These are phyloP conservation scores for Ganoderma sp. DNA, from an alignment of 1,284 basidiomycete species.

Conservation along the genomic window DNA sequence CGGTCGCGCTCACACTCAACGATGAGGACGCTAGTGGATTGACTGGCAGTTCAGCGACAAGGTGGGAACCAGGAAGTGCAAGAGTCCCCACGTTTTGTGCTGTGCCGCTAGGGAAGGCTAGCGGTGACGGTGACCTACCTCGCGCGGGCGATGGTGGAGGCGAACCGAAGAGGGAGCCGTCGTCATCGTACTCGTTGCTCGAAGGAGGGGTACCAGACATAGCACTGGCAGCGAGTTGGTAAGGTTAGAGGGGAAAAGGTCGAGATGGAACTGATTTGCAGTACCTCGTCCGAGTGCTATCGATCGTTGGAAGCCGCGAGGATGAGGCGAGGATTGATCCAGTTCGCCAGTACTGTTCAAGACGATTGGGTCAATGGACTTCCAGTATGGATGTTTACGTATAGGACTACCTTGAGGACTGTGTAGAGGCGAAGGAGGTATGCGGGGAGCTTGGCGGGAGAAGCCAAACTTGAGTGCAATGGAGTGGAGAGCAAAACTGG, in stretches of 20 bases:
- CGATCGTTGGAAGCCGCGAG: constrained; percentile 24
- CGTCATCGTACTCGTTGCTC: constrained; percentile 53
- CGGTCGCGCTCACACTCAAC: constrained; percentile 45
- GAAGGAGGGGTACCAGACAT: constrained; percentile 22
- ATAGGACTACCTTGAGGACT: constrained; percentile 2
- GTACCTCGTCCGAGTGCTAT: constrained; percentile 34
- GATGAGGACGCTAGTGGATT: constrained; percentile 69
- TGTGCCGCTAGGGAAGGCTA: constrained; percentile 61
- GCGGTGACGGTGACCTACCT: constrained; percentile 71
- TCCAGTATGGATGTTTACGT: background rate
- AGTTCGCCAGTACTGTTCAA: constrained; percentile 18
- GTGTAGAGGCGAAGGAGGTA: background rate
- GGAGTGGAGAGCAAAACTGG: constrained; percentile 11
- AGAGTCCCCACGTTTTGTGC: constrained; percentile 90
- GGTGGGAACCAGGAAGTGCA: constrained; percentile 93
- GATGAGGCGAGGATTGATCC: constrained; percentile 18
- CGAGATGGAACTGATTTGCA: background rate
- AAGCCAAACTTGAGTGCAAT: background rate
- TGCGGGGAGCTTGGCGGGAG: background rate
- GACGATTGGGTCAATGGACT: background rate
- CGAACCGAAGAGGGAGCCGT: constrained; percentile 80
- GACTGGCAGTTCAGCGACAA: constrained; percentile 80
- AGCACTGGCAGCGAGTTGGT: constrained; percentile 24
- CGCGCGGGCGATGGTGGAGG: constrained; percentile 71
- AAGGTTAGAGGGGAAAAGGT: constrained; percentile 10